Evolutionary conservation across 2,329 filamentous ascomycete genomes (phyloP).

Genomic region (Cercospora nicotianae): DNA sequence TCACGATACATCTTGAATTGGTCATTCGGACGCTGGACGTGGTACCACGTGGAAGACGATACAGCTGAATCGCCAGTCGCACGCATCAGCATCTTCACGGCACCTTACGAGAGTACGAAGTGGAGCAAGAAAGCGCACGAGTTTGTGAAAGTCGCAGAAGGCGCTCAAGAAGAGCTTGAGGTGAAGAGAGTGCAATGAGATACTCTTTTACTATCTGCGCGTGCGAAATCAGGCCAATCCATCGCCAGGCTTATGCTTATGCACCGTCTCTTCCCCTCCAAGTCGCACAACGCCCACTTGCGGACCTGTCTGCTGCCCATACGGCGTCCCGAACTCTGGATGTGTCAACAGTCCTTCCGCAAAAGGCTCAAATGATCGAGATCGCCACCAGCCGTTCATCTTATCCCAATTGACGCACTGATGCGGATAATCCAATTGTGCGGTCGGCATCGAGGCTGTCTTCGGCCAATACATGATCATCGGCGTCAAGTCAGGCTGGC

Average conservation of each 20-base stretch:
- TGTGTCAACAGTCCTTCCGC: neutral
- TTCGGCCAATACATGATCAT: neutral
- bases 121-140: conserved; percentile 72
- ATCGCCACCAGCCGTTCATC: neutral
- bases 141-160: conserved; percentile 31
- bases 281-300: neutral
- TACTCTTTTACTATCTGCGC: neutral
- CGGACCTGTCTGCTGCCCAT: neutral
- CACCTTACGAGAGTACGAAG: conserved; percentile 69
- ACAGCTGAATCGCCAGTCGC: conserved; percentile 52
- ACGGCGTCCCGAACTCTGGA: neutral
- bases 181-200: conserved; percentile 46
- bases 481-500: neutral
- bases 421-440: neutral
- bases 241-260: neutral
- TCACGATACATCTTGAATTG: conserved; percentile 88
- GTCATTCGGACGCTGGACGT: conserved; percentile 96
- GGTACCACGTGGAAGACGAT: conserved; percentile 48
- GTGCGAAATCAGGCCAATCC: neutral
- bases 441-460: neutral
- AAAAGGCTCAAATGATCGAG: neutral
- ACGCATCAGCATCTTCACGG: conserved; percentile 74
- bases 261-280: neutral
- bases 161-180: conserved; percentile 49
- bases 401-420: neutral